Base-by-base conservation (phyloP, 371 early-diverging fungal genomes). In the Conidiobolus incongruus region DNA sequence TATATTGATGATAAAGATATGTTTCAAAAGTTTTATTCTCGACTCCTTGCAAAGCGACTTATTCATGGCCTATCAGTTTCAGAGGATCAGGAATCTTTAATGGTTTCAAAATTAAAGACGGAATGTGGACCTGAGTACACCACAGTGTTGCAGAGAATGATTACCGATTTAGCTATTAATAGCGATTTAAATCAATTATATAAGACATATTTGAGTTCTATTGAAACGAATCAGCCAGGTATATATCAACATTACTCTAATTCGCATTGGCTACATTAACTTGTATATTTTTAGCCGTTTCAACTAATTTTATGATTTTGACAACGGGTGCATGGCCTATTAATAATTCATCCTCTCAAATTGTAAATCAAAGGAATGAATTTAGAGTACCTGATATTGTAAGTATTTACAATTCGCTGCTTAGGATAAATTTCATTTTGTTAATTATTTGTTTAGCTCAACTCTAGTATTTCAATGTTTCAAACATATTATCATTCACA, bases 1-100 rank as follows among this genome's bases (percentile, higher is more conserved):
- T 94, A 85, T 51, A 72, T 93, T 15, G 87, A 87, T 36, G 90
- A 88, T 56, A 82, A 83, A 54, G 94, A 93, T 49, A 75, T 91
- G 12, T 93, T 90, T 60, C 90, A 88, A 56, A 83, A 85, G 61
- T 82, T 84, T 43, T 93, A 93, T 58, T 72, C 78, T 12, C 69
- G 75, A 44, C 70, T 72, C 61, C 53, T 93, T 47, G 84, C 90
- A 29, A 81, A 82, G 43, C 84, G 94, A 19, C 63, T 93, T 7
- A 78, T 93, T 19, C 66, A 79, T 52, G 66, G 66, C 22, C 65
- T 68, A 3, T 86, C 85, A 8, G 66, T 70, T 20, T 80, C 79
- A 8, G 77, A 82, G 45, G 89, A 93, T 47, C 62, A 77, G 39
- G 92, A 92, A 54, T 68, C 70, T 20, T 69, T 65, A 22, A 83